Evolutionary conservation across 2,329 filamentous ascomycete genomes (phyloP), one percentile per base, ranked within the genome.

Genomic region (Epichloe typhina): DNA sequence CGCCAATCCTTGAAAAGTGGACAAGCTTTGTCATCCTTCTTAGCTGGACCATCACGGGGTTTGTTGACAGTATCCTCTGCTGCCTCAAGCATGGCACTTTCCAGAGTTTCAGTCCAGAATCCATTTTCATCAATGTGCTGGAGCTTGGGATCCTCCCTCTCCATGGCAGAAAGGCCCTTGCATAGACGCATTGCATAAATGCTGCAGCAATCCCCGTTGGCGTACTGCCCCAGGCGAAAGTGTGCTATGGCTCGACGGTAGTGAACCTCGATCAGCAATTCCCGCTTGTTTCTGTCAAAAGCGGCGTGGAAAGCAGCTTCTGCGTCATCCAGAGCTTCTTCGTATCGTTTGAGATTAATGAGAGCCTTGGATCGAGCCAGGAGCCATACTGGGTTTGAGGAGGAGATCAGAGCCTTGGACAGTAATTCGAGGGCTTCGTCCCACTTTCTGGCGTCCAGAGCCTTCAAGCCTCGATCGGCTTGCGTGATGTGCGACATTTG

Each of bases 331-430:
- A 93, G 76, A 1, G 88, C 86, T 21, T 77, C 73, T 2, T 79
- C 71, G 51, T 79, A 74, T 47, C 80, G 71, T 56, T 73, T 72
- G 2, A 76, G 72, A 53, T 86, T 79, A 47, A 87, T 76, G 62
- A 89, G 83, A 39, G 88, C 88, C 41, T 83, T 88, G 4, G 88
- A 86, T 19, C 91, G 87, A 57, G 85, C 82, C 55, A 93, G 79
- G 55, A 91, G 84, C 79, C 93, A 96, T 46, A 77, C 69, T 1
- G 88, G 85, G 3, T 86, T 88, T 39, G 72, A 72, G 0, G 83
- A 81, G 12, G 73, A 73, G 54, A 79, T 69, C 36, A 95, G 72
- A 6, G 87, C 88, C 39, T 71, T 66, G 7, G 84, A 84, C 55
- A 85, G 84, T 58, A 82, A 76, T 37, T 71, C 64, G 57, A 95